Conservation (phyloP, 2,329 filamentous ascomycete genomes). For the Endoconidiophora polonica region DNA sequence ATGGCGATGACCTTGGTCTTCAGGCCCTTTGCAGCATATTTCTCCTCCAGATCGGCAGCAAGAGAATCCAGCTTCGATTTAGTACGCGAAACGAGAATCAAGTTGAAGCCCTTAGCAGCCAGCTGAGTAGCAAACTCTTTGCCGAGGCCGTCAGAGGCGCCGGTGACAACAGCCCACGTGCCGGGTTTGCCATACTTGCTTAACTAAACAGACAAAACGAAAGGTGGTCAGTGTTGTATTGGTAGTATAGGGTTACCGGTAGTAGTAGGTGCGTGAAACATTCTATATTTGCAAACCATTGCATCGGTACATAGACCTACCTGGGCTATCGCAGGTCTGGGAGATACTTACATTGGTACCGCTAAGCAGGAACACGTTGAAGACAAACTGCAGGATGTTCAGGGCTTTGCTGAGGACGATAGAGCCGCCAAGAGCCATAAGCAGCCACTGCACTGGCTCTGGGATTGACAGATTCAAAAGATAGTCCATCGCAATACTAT, state of each 20-base stretch:
- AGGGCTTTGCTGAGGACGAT: slow-evolving; percentile 39
- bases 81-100: slow-evolving; percentile 91
- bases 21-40: slow-evolving; percentile 43
- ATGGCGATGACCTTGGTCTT: slow-evolving; percentile 70
- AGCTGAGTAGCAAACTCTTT: slow-evolving; percentile 92
- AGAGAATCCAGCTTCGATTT: slow-evolving; percentile 72
- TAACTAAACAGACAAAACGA: slow-evolving; percentile 37
- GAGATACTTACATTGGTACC: slow-evolving; percentile 40
- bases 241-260: not conserved
- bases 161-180: slow-evolving; percentile 87
- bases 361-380: slow-evolving; percentile 51
- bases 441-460: slow-evolving; percentile 26
- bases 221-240: not conserved
- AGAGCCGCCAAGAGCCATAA: slow-evolving; percentile 41
- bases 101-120: slow-evolving; percentile 80
- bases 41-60: slow-evolving; percentile 54
- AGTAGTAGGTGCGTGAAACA: not conserved
- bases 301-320: not conserved
- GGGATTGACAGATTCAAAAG: slow-evolving; percentile 21
- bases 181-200: slow-evolving; percentile 80
- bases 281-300: not conserved
- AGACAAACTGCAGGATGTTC: slow-evolving; percentile 42
- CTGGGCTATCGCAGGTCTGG: not conserved
- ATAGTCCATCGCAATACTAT: not conserved
- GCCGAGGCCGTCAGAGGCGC: slow-evolving; percentile 88